phyloP scores from a whole-genome alignment of 2,329 filamentous ascomycete genomes.

The Nemania diffusa region DNA sequence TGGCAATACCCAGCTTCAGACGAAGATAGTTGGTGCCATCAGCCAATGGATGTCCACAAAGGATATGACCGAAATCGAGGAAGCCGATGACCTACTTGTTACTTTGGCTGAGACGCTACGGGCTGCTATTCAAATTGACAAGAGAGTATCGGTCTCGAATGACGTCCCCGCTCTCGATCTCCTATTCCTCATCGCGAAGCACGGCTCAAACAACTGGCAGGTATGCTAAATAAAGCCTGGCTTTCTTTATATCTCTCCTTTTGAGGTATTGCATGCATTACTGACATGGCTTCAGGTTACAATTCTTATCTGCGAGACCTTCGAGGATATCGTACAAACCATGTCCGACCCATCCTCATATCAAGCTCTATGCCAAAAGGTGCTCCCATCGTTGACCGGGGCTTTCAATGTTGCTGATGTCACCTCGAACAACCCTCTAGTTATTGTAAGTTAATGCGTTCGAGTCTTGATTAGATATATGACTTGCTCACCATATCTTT shows the following conservation, averaged over 20 bases:
- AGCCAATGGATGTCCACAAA: conserved; percentile 80
- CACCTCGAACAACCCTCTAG: conserved; percentile 84
- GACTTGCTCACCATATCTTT: conserved; percentile 38
- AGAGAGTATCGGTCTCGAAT: conserved; percentile 75
- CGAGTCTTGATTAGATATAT: neutral
- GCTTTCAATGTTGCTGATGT: conserved; percentile 89
- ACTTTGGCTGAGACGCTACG: conserved; percentile 88
- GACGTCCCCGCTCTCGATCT: conserved; percentile 81
- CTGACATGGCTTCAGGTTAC: conserved; percentile 62
- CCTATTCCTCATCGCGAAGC: conserved; percentile 88
- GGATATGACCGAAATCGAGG: conserved; percentile 83
- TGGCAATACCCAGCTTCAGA: conserved; percentile 64
- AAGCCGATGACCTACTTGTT: conserved; percentile 91
- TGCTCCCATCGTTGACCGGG: conserved; percentile 85
- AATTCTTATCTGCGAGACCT: conserved; percentile 86
- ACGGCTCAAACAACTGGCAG: conserved; percentile 90
- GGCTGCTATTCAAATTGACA: conserved; percentile 83
- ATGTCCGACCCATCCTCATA: conserved; percentile 77
- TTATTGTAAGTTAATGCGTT: conserved; percentile 66
- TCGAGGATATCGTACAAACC: conserved; percentile 83
- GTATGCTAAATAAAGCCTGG: conserved; percentile 36
- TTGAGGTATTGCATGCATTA: neutral
- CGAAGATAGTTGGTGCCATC: conserved; percentile 66
- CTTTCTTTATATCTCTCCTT: neutral
- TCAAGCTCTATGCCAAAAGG: conserved; percentile 81